Evolutionary conservation across 169 alveolate species (phyloP).

Genomic region (Pseudocohnilembus persalinus): DNA sequence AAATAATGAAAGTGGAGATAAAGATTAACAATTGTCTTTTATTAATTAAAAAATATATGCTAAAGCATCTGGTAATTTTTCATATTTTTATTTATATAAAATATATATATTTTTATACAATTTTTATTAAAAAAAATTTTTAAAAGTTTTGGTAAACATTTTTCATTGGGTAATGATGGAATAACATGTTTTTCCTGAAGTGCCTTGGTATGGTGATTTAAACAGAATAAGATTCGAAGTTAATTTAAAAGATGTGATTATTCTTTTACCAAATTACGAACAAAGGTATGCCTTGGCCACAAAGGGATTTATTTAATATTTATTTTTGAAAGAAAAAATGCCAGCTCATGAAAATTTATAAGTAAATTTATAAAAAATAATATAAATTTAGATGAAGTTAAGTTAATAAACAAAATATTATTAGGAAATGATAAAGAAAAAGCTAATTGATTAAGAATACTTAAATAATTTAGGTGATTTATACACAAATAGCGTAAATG

Average conservation of each 20-base stretch:
- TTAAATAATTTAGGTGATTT: slow-evolving; percentile 15
- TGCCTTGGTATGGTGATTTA: neutral
- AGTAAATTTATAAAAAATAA: too few species aligned
- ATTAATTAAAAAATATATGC: neutral
- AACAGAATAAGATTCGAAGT: neutral
- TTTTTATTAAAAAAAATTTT: too few species aligned
- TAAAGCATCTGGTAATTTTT: neutral
- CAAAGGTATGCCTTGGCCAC: neutral
- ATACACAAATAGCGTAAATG: neutral
- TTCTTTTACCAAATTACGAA: neutral
- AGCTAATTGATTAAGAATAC: slow-evolving; percentile 1
- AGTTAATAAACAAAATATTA: too few species aligned
- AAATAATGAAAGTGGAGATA: neutral
- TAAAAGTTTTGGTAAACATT: neutral
- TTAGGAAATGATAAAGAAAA: neutral
- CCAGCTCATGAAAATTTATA: neutral
- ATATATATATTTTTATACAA: neutral
- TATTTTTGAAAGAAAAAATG: neutral
- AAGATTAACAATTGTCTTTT: neutral
- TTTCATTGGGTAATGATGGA: neutral
- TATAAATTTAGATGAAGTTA: too few species aligned
- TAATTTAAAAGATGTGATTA: neutral
- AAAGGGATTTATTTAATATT: neutral
- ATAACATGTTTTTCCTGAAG: neutral
- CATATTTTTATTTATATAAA: too few species aligned